phyloP scores from a whole-genome alignment of 306 rosid genomes.

The Vigna reflexopilosa region DNA sequence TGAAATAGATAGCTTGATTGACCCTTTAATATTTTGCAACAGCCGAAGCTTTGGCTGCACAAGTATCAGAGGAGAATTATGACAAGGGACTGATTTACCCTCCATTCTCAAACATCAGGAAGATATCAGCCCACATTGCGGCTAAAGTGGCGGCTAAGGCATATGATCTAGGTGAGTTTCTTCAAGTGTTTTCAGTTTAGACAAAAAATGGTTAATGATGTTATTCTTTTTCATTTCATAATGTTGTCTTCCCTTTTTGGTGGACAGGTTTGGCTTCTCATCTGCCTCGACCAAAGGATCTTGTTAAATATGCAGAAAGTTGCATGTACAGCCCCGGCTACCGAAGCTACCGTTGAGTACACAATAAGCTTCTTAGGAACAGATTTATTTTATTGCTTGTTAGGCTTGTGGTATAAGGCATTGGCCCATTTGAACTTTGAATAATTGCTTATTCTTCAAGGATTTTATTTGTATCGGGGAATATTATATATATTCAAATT shows the following conservation, averaged over 20 bases:
- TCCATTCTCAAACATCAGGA: constrained; percentile 92
- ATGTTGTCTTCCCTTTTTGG: constrained; percentile 34
- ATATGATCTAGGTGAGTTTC: constrained; percentile 83
- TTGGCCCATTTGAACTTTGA: constrained; percentile 34
- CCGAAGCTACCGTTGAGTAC: constrained; percentile 73
- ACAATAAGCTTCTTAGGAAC: constrained; percentile 15
- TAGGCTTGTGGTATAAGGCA: constrained; percentile 39
- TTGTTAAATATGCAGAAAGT: constrained; percentile 89
- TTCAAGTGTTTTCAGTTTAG: constrained; percentile 17
- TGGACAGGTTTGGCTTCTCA: constrained; percentile 85
- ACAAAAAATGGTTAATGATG: background rate
- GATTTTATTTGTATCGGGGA: background rate
- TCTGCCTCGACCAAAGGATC: constrained; percentile 92
- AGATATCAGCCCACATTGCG: constrained; percentile 96
- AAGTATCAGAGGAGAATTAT: constrained; percentile 77
- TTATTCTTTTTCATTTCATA: background rate
- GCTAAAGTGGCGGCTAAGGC: constrained; percentile 88
- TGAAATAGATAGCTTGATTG: constrained; percentile 12
- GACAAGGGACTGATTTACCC: constrained; percentile 93
- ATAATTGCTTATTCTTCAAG: constrained; percentile 29
- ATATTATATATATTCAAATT: background rate
- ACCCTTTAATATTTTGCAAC: constrained; percentile 43
- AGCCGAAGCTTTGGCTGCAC: constrained; percentile 95
- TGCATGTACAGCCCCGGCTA: constrained; percentile 96
- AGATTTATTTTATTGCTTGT: constrained; percentile 25